Base-by-base conservation (phyloP, 2,329 filamentous ascomycete species). In the Endocalyx cinctus region DNA sequence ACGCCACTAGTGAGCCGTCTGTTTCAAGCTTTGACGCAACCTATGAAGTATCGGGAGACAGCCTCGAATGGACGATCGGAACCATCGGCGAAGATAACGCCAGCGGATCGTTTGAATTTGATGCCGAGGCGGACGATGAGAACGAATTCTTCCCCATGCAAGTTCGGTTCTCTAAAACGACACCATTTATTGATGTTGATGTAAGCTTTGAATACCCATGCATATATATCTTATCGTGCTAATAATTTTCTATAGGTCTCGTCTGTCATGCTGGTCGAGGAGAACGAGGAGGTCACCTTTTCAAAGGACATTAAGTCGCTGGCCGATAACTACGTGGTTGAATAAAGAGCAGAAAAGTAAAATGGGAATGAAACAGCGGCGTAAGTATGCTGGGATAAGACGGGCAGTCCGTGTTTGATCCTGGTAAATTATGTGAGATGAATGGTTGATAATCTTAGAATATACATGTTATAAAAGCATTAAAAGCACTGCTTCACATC, bases 61-160 rank as follows among this genome's bases (percentile, higher is more conserved):
- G 81, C 57, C 64, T 98, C 37, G 90, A 97, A 58, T 98, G 92
- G 92, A 84, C 82, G 26, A 85, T 98, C 50, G 90, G 92, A 41
- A 76, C 79, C 5, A 81, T 97, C 25, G 84, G 89, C 52, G 82
- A 87, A 31, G 82, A 82, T 37, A 95, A 92, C 57, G 66, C 81
- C 13, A 88, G 72, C 25, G 92, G 92, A 13, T 83, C 85, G 29
- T 97, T 98, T 54, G 92, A 98, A 60, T 97, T 98, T 47, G 92
- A 97, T 63, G 87, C 88, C 2, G 80, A 86, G 58, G 86, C 86
- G 10, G 77, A 80, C 35, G 86, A 89, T 47, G 92, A 97, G 57
- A 82, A 87, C 36, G 89, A 96, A 51, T 97, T 97, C 69, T 98
- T 98, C 79, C 92, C 92, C 1, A 97, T 98, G 89, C 83, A 77